Conservation (phyloP, 257 asterid species). For the Nemophila menziesii region DNA sequence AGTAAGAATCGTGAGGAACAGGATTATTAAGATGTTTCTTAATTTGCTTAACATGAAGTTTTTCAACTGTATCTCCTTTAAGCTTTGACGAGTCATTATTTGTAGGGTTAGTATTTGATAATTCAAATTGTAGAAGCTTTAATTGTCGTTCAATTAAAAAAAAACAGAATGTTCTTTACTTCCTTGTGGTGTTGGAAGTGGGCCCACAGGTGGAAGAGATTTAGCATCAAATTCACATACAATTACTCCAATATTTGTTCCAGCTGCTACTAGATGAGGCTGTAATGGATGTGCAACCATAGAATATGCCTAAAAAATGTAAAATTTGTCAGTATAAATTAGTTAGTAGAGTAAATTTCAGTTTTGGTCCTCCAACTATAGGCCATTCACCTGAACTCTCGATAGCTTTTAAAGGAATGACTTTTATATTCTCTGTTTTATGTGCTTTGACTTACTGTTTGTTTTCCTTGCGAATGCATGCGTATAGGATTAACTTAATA, state of each 20-base stretch:
- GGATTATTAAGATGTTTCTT: constrained; percentile 93
- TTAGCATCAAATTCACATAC: constrained; percentile 91
- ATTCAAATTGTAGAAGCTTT: constrained; percentile 81
- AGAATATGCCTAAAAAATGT: constrained; percentile 51
- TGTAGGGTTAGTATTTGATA: constrained; percentile 64
- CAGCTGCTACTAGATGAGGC: constrained; percentile 96
- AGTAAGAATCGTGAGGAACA: constrained; percentile 94
- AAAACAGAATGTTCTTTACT: constrained; percentile 87
- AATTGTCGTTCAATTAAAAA: constrained; percentile 83
- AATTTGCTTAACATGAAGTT: constrained; percentile 78
- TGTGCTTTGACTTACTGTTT: too few relatives aligned
- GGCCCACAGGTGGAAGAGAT: constrained; percentile 88
- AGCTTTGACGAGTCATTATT: constrained; percentile 48
- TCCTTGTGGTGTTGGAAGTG: constrained; percentile 77
- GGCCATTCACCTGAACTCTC: too few relatives aligned
- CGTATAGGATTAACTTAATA: too few relatives aligned
- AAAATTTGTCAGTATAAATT: too few relatives aligned
- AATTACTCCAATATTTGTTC: constrained; percentile 92
- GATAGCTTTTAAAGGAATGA: too few relatives aligned
- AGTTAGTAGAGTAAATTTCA: too few relatives aligned
- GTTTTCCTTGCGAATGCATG: too few relatives aligned
- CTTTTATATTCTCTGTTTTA: too few relatives aligned
- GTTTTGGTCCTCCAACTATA: too few relatives aligned
- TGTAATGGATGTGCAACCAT: constrained; percentile 96
- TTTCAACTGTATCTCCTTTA: constrained; percentile 85